phyloP scores from a whole-genome alignment of 768 basidiomycete genomes.

The Imleria badia region DNA sequence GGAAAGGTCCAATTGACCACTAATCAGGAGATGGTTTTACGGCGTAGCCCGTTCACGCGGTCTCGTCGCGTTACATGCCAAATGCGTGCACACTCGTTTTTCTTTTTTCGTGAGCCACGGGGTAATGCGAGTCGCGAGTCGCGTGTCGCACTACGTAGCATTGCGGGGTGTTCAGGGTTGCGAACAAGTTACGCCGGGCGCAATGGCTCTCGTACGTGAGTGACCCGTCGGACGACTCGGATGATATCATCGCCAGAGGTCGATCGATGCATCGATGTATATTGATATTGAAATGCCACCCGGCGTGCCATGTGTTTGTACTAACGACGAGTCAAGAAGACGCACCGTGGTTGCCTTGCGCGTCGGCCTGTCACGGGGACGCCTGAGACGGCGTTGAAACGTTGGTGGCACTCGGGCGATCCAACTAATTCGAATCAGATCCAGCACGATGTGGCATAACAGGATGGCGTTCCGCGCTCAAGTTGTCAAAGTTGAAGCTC shows the following conservation, averaged over 20 bases:
- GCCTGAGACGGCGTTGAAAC: too few species aligned
- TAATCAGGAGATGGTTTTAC: not conserved
- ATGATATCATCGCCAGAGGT: slow-evolving; percentile 10
- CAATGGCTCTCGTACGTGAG: not conserved
- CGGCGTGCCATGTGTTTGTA: too few species aligned
- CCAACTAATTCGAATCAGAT: too few species aligned
- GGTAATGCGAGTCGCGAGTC: not conserved
- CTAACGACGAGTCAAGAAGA: too few species aligned
- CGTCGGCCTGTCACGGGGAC: too few species aligned
- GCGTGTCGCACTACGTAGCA: not conserved
- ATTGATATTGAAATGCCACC: too few species aligned
- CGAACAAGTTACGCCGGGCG: not conserved
- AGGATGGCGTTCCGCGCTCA: too few species aligned
- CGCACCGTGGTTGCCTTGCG: too few species aligned
- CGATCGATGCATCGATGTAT: too few species aligned
- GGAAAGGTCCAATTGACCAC: not conserved
- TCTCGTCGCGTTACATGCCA: not conserved
- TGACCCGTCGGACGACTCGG: not conserved
- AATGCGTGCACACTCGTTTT: not conserved
- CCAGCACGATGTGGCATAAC: too few species aligned
- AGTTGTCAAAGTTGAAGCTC: too few species aligned
- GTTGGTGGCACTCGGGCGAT: too few species aligned
- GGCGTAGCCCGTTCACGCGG: not conserved
- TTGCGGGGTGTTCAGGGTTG: slow-evolving; percentile 12
- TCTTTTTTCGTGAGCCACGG: not conserved